Evolutionary conservation across 164 flowering plant genomes (phyloP).

Genomic region (Echeveria elegans): DNA sequence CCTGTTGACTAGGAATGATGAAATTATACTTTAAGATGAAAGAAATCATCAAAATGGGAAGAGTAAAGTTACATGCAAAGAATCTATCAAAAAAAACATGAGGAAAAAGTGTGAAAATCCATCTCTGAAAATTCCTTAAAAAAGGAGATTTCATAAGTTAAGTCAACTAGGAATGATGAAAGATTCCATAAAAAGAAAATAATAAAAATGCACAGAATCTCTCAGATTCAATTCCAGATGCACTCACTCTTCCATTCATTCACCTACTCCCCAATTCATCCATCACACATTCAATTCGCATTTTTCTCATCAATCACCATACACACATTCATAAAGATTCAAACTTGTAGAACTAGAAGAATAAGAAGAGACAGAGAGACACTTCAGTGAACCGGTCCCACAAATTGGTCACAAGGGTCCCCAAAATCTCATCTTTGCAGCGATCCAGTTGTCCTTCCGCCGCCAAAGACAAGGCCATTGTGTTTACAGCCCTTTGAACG

Average conservation of each 20-base stretch:
- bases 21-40: too few species aligned
- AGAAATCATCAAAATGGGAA: not conserved
- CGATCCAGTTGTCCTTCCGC: not conserved
- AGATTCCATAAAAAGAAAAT: not conserved
- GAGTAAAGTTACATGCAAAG: not conserved
- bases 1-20: too few species aligned
- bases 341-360: not conserved
- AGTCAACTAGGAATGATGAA: not conserved
- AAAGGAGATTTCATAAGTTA: not conserved
- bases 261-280: slow-evolving; percentile 7
- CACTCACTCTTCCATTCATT: not conserved
- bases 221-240: not conserved
- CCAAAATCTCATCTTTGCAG: slow-evolving; percentile 6
- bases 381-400: not conserved
- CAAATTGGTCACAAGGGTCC: not conserved
- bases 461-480: slow-evolving; percentile 1
- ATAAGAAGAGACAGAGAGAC: not conserved
- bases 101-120: not conserved
- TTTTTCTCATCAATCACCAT: not conserved
- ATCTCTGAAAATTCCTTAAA: not conserved
- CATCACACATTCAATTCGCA: not conserved
- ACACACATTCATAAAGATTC: not conserved
- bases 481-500: not conserved
- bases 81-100: not conserved
- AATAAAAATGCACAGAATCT: not conserved